Conservation (phyloP, 768 basidiomycete species). For the Psilocybe tampanensis region DNA sequence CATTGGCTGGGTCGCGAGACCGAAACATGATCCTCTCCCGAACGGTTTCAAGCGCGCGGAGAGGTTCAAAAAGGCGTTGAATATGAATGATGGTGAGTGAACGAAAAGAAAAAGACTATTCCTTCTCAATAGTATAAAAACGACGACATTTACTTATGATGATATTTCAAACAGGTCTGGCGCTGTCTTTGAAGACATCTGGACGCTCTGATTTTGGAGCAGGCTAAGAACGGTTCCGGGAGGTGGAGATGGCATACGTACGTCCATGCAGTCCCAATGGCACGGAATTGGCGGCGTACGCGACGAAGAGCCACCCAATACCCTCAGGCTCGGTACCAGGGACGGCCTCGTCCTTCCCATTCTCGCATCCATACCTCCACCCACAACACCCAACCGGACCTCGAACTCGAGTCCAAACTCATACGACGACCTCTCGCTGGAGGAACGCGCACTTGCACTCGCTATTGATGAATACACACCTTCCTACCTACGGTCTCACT, state of each 20-base stretch:
- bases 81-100: constrained; percentile 82
- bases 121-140: too few species aligned
- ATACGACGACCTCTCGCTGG: constrained; percentile 48
- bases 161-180: constrained; percentile 44
- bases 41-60: constrained; percentile 73
- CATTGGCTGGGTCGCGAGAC: constrained; percentile 84
- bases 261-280: constrained; percentile 10
- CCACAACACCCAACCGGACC: not conserved
- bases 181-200: constrained; percentile 64
- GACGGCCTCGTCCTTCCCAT: too few species aligned
- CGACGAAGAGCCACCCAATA: too few species aligned
- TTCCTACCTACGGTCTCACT: not conserved
- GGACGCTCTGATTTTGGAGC: constrained; percentile 37
- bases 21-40: constrained; percentile 52
- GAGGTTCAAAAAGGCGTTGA: constrained; percentile 92
- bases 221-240: constrained; percentile 17
- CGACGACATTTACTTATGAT: too few species aligned
- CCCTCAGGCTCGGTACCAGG: too few species aligned
- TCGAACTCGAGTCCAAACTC: not conserved
- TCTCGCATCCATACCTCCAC: not conserved
- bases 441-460: constrained; percentile 70
- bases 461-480: constrained; percentile 63
- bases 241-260: constrained; percentile 5
- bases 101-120: too few species aligned
- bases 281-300: too few species aligned